Evolutionary conservation across 2,329 filamentous ascomycete genomes (phyloP).

Genomic region (Herpotrichia juniperi): DNA sequence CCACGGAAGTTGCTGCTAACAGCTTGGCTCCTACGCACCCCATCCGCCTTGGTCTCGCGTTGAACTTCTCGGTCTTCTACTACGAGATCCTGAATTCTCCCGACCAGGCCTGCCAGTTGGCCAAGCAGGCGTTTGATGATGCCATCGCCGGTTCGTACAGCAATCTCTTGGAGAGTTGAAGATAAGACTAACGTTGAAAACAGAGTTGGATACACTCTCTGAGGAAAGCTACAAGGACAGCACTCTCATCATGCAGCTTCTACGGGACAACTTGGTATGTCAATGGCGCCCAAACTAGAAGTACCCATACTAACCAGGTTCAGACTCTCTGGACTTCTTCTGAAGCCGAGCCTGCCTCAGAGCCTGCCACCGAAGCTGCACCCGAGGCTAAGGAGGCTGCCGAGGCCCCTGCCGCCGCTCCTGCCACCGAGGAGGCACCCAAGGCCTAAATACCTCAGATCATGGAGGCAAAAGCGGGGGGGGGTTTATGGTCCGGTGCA

Average conservation of each 20-base stretch:
- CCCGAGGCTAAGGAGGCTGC: conserved; percentile 54
- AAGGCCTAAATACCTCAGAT: conserved; percentile 57
- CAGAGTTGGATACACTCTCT: conserved; percentile 93
- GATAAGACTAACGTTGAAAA: conserved; percentile 22
- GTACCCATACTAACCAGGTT: conserved; percentile 29
- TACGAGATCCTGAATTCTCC: conserved; percentile 99
- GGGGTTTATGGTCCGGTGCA: conserved; percentile 39
- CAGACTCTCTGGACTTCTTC: conserved; percentile 99
- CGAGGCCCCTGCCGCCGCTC: conserved; percentile 48
- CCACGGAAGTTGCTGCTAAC: conserved; percentile 87
- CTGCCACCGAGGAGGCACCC: conserved; percentile 61
- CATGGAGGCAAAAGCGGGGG: conserved; percentile 38
- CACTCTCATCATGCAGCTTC: conserved; percentile 97
- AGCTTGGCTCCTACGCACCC: conserved; percentile 91
- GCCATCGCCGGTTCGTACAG: conserved; percentile 77
- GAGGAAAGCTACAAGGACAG: conserved; percentile 99
- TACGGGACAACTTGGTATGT: conserved; percentile 89
- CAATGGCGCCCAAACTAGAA: neutral
- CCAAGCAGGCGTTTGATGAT: conserved; percentile 95
- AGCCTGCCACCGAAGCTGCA: conserved; percentile 62
- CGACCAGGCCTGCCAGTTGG: conserved; percentile 96
- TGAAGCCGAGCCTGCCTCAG: conserved; percentile 83
- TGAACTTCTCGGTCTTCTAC: conserved; percentile 99
- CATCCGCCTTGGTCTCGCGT: conserved; percentile 87
- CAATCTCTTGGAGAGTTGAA: neutral